Conservation (phyloP, 345 rosid species). For the Mercurialis annua region DNA sequence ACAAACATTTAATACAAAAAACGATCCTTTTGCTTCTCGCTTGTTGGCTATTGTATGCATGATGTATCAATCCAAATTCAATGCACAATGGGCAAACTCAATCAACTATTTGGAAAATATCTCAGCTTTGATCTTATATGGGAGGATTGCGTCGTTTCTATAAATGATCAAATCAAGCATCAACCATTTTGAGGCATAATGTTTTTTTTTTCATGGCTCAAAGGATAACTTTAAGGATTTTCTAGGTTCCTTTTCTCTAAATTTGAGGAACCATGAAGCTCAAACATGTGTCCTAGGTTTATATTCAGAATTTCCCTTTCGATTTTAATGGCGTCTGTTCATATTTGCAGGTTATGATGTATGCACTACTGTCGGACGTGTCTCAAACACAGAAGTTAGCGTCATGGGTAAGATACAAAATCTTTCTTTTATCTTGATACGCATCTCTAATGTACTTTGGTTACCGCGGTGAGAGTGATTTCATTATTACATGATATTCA, state of each 20-base stretch:
- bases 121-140: neutral
- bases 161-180: neutral
- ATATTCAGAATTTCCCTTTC: neutral
- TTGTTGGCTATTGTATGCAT: neutral
- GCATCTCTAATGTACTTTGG: neutral
- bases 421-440: neutral
- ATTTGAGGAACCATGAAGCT: neutral
- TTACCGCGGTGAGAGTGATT: neutral
- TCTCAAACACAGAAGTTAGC: conserved; percentile 43
- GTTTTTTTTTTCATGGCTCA: neutral
- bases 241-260: neutral
- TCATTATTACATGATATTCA: neutral
- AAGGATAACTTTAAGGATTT: neutral
- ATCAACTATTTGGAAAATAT: no score
- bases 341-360: conserved; percentile 74
- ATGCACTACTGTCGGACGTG: conserved; percentile 65
- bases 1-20: neutral
- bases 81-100: neutral
- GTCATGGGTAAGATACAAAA: conserved; percentile 51
- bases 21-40: neutral
- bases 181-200: neutral
- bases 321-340: conserved; percentile 18
- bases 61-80: neutral
- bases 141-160: neutral
- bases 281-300: neutral